Conservation (phyloP, 495 filamentous ascomycete genomes). For the Penicillium argentinense region DNA sequence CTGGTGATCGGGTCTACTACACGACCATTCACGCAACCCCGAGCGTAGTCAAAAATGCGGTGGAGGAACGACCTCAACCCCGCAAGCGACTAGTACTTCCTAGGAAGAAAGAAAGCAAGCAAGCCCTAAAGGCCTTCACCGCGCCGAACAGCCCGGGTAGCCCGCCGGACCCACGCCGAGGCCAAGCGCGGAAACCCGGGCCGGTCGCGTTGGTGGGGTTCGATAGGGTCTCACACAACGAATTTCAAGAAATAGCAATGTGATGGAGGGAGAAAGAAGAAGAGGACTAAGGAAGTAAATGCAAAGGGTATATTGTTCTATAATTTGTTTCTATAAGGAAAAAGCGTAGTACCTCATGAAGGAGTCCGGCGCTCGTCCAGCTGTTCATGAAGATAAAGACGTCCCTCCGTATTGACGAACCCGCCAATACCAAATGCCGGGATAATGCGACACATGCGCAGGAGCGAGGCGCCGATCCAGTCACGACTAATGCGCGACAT, state of each 20-base stretch:
- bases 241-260: slow-evolving; percentile 2
- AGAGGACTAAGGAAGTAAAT: slow-evolving; percentile 3
- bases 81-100: no score
- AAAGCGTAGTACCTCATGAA: slow-evolving; percentile 11
- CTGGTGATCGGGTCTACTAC: no score
- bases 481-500: slow-evolving; percentile 64
- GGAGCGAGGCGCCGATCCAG: slow-evolving; percentile 68
- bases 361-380: slow-evolving; percentile 18
- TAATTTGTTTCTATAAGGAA: slow-evolving; percentile 5
- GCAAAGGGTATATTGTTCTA: slow-evolving; percentile 32
- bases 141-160: neutral
- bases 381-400: slow-evolving; percentile 33
- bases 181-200: slow-evolving; percentile 18
- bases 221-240: slow-evolving; percentile 19
- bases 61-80: neutral
- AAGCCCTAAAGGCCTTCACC: no score
- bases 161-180: slow-evolving; percentile 5
- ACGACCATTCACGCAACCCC: no score
- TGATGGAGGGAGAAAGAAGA: neutral
- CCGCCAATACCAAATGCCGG: slow-evolving; percentile 90
- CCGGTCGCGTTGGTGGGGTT: slow-evolving; percentile 12
- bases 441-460: slow-evolving; percentile 80
- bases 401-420: slow-evolving; percentile 69
- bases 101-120: no score
- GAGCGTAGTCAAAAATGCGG: neutral